A percentile compares a stretch with the other conserved stretches of the same genome.
phyloP scores from a whole-genome alignment of 2,329 filamentous ascomycete species.

The Tolypocladium ophioglossoides region DNA sequence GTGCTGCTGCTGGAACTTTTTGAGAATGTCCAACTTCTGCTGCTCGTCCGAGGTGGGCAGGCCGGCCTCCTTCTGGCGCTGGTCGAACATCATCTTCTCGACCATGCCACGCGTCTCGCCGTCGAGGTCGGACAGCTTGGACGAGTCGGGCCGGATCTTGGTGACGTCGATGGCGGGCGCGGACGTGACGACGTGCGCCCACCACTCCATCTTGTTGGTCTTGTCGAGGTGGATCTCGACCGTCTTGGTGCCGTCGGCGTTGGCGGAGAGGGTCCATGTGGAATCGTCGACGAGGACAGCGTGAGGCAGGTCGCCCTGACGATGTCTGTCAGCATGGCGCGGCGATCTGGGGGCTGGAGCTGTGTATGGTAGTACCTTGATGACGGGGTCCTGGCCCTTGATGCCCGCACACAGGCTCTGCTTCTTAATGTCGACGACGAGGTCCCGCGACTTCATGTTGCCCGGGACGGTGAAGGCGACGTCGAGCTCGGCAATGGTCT shows the following conservation, averaged over 20 bases:
- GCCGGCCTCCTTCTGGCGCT: constrained; percentile 90
- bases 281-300: constrained; percentile 74
- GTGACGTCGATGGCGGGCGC: constrained; percentile 90
- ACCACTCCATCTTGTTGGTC: constrained; percentile 96
- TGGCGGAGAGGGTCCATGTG: constrained; percentile 81
- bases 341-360: neutral
- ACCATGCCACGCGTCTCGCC: constrained; percentile 95
- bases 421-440: constrained; percentile 76
- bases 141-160: constrained; percentile 90
- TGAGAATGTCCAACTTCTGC: constrained; percentile 86
- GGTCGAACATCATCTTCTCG: constrained; percentile 99
- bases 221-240: constrained; percentile 89
- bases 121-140: constrained; percentile 83
- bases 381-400: constrained; percentile 79
- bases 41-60: constrained; percentile 87
- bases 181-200: constrained; percentile 77
- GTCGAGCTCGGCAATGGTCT: constrained; percentile 83
- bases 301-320: constrained; percentile 74
- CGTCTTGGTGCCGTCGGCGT: constrained; percentile 54
- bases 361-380: constrained; percentile 48
- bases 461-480: constrained; percentile 67
- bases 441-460: constrained; percentile 74
- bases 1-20: constrained; percentile 80
- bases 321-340: neutral
- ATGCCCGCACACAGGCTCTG: constrained; percentile 66